phyloP scores from a whole-genome alignment of 2,329 filamentous ascomycete species.

The Diaporthe eres region DNA sequence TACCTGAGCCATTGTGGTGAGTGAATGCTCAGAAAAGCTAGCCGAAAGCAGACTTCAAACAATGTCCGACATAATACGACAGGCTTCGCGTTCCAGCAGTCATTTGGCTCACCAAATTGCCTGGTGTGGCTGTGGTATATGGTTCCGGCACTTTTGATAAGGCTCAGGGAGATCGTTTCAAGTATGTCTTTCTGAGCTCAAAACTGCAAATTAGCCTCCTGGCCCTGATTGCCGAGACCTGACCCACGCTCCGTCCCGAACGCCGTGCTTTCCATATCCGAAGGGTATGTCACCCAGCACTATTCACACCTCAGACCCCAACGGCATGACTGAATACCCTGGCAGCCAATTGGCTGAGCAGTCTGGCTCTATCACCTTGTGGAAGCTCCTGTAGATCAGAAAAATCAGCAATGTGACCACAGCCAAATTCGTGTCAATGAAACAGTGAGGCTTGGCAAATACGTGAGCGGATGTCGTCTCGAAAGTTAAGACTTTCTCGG shows the following conservation, averaged over 20 bases:
- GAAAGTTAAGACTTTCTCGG: background rate
- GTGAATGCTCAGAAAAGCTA: too few relatives aligned
- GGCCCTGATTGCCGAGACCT: background rate
- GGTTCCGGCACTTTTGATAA: background rate
- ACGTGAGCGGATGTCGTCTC: background rate
- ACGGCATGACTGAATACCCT: slow-evolving; percentile 89
- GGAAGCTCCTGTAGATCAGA: slow-evolving; percentile 76
- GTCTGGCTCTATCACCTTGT: slow-evolving; percentile 82
- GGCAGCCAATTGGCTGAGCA: slow-evolving; percentile 87
- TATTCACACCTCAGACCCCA: slow-evolving; percentile 57
- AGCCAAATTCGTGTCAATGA: background rate
- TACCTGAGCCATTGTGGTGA: background rate
- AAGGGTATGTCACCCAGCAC: background rate
- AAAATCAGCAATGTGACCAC: slow-evolving; percentile 35
- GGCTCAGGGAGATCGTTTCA: background rate
- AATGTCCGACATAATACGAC: background rate
- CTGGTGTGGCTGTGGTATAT: background rate
- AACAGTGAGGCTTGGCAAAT: background rate
- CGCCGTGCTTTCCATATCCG: slow-evolving; percentile 36
- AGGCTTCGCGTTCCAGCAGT: background rate
- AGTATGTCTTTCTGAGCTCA: background rate
- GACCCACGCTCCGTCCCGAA: slow-evolving; percentile 26
- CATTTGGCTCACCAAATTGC: background rate
- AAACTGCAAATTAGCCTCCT: slow-evolving; percentile 1
- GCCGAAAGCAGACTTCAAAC: background rate